Conservation (phyloP, 257 asterid species). For the Fraxinus cuspidata region DNA sequence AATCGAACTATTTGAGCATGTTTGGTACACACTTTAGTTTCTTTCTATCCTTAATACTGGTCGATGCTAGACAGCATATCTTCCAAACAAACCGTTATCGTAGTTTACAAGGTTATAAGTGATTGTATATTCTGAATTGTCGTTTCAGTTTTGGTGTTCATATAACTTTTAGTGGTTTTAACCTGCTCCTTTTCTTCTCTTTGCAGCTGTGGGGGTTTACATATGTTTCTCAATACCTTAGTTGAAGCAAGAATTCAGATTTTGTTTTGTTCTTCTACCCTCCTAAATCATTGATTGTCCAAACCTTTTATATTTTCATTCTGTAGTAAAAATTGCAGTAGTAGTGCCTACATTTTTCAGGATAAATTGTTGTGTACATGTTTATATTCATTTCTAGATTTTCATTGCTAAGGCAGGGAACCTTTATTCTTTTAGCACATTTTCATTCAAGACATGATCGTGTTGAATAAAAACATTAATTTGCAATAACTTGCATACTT, state of each 20-base stretch:
- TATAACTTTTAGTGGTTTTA: neutral
- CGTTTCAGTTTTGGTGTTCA: too few species aligned
- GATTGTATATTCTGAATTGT: too few species aligned
- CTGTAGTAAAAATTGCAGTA: slow-evolving; percentile 16
- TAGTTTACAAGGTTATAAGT: too few species aligned
- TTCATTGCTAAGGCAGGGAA: neutral
- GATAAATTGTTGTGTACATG: neutral
- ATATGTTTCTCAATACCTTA: slow-evolving; percentile 64
- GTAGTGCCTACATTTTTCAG: neutral
- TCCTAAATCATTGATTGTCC: neutral
- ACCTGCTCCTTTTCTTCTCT: neutral
- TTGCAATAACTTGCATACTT: too few species aligned
- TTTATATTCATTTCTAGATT: neutral
- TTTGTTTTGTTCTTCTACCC: neutral
- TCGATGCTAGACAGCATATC: too few species aligned
- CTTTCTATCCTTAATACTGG: too few species aligned
- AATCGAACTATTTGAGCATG: neutral
- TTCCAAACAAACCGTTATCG: too few species aligned
- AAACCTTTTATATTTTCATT: slow-evolving; percentile 38
- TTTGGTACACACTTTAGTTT: neutral
- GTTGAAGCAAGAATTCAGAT: slow-evolving; percentile 30
- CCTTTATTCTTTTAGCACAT: neutral
- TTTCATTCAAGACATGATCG: too few species aligned
- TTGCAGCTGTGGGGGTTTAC: slow-evolving; percentile 95
- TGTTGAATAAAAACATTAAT: too few species aligned